phyloP scores from a whole-genome alignment of 1,139 yeast genomes.

The Nakaseomyces nivariensis region DNA sequence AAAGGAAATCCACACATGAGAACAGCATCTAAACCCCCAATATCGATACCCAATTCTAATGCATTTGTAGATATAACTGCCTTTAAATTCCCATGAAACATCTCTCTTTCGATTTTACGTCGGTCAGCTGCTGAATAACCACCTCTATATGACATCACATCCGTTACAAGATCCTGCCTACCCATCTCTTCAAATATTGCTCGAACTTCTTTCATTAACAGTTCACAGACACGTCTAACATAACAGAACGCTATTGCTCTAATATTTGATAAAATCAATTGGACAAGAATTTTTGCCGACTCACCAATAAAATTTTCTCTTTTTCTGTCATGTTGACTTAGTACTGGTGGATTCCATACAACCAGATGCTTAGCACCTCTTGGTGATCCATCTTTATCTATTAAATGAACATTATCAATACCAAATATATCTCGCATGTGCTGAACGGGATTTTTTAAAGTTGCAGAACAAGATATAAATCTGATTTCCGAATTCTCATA shows the following conservation, averaged over 20 bases:
- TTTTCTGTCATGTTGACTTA: slow-evolving; percentile 26
- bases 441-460: slow-evolving; percentile 58
- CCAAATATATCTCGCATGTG: slow-evolving; percentile 74
- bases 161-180: slow-evolving; percentile 40
- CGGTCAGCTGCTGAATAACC: slow-evolving; percentile 85
- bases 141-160: slow-evolving; percentile 88
- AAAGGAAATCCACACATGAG: slow-evolving; percentile 86
- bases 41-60: slow-evolving; percentile 86
- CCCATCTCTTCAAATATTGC: slow-evolving; percentile 36
- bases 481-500: slow-evolving; percentile 44
- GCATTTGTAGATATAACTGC: slow-evolving; percentile 96
- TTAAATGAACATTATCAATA: slow-evolving; percentile 41
- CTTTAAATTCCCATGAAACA: slow-evolving; percentile 75
- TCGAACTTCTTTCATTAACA: slow-evolving; percentile 74
- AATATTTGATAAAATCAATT: slow-evolving; percentile 52
- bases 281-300: slow-evolving; percentile 62
- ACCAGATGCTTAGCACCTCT: slow-evolving; percentile 63
- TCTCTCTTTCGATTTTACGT: slow-evolving; percentile 73
- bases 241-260: slow-evolving; percentile 86
- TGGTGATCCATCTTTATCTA: slow-evolving; percentile 80
- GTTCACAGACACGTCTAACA: slow-evolving; percentile 76
- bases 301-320: slow-evolving; percentile 66
- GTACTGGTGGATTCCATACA: slow-evolving; percentile 70
- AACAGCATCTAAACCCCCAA: slow-evolving; percentile 86
- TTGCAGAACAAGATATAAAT: slow-evolving; percentile 89